A percentile compares a stretch with the other conserved stretches of the same genome.
These are phyloP conservation scores for Aspergillus bridgeri DNA, from an alignment of 495 filamentous ascomycete genomes.

Conservation along the genomic window DNA sequence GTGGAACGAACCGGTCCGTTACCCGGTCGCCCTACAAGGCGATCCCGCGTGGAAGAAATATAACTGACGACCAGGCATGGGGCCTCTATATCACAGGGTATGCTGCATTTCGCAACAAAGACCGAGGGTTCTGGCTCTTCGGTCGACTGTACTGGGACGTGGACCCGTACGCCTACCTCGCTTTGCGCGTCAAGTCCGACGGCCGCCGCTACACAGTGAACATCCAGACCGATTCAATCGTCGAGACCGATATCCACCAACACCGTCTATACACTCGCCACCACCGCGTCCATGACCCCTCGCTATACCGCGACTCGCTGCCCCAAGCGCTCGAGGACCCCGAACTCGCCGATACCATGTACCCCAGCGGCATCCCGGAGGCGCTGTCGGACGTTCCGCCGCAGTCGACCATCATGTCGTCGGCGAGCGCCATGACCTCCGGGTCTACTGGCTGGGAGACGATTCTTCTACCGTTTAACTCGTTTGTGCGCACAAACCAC, in stretches of 20 bases:
- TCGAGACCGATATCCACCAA: slow-evolving; percentile 92
- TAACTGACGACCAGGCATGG: background rate
- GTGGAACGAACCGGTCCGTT: slow-evolving; percentile 63
- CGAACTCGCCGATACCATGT: slow-evolving; percentile 22
- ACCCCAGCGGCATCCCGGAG: slow-evolving; percentile 31
- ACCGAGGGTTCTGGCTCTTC: slow-evolving; percentile 62
- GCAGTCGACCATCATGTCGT: slow-evolving; percentile 37
- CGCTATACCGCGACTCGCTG: slow-evolving; percentile 15
- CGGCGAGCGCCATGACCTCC: slow-evolving; percentile 30
- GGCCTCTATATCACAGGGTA: slow-evolving; percentile 62
- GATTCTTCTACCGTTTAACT: slow-evolving; percentile 78
- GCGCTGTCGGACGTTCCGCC: slow-evolving; percentile 41
- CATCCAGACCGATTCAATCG: slow-evolving; percentile 87
- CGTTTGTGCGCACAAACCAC: slow-evolving; percentile 92
- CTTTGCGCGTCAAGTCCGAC: slow-evolving; percentile 85
- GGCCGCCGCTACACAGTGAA: slow-evolving; percentile 92
- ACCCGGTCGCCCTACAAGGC: too few species aligned
- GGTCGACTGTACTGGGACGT: slow-evolving; percentile 82
- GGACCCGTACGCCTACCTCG: slow-evolving; percentile 83
- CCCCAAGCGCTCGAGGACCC: slow-evolving; percentile 20
- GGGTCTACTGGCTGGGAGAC: slow-evolving; percentile 87
- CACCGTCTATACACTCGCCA: slow-evolving; percentile 82
- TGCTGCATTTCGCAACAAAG: slow-evolving; percentile 77
- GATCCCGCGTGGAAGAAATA: background rate
- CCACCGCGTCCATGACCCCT: slow-evolving; percentile 29